Conservation (phyloP, 768 basidiomycete genomes). For the Auriculariales sp. region DNA sequence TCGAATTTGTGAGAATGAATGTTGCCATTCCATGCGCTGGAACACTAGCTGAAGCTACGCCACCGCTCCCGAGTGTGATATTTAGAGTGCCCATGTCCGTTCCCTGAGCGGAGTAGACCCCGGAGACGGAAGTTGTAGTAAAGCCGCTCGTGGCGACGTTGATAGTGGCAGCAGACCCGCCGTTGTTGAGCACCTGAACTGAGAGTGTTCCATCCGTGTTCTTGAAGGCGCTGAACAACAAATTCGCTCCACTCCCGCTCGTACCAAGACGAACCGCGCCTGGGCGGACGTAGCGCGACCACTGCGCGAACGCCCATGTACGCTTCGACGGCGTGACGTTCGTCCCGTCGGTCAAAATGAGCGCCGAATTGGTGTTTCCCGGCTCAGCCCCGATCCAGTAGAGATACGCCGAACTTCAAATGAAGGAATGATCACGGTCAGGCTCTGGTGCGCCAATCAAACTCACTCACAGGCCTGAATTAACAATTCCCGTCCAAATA, state of each 20-base stretch:
- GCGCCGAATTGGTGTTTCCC: background rate
- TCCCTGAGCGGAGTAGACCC: background rate
- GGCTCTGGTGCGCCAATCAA: no score
- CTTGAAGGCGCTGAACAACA: conserved; percentile 5
- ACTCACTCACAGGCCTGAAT: conserved; percentile 2
- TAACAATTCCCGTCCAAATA: conserved; percentile 3
- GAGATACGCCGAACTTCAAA: conserved; percentile 5
- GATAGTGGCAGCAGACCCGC: background rate
- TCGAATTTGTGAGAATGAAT: background rate
- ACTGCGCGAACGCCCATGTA: conserved; percentile 7
- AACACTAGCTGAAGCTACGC: background rate
- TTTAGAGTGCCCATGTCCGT: background rate
- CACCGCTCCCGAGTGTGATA: background rate
- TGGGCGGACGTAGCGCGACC: conserved; percentile 5
- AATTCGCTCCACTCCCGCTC: background rate
- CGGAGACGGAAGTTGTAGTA: background rate
- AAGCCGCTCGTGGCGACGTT: background rate
- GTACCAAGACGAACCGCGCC: conserved; percentile 5
- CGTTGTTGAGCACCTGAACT: background rate
- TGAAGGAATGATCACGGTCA: no score
- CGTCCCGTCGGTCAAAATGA: conserved; percentile 1
- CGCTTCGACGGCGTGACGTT: conserved; percentile 1
- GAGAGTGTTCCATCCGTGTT: conserved; percentile 4
- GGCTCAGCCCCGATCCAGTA: conserved; percentile 6
- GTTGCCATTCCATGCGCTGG: background rate